Evolutionary conservation across 306 rosid genomes (phyloP), one percentile per base, ranked within the genome.

Genomic region (Hylodesmum podocarpum): DNA sequence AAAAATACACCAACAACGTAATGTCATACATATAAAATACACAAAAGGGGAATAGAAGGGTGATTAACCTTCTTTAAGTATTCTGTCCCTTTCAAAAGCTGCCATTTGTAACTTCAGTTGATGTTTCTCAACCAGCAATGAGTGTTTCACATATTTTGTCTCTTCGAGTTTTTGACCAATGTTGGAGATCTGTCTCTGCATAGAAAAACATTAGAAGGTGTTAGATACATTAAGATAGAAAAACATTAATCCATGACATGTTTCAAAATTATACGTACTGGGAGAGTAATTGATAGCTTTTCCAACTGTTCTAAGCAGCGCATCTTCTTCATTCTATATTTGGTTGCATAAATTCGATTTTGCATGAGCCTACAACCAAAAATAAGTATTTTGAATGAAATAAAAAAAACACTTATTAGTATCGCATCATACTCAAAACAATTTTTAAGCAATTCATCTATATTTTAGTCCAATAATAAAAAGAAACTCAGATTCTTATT

Each of bases 1-100:
- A n/a, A n/a, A n/a, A n/a, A n/a, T n/a, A n/a, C n/a, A n/a, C n/a
- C n/a, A n/a, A n/a, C 16, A 47, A 7, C 4, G 49, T 4, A 63
- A 0, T 46, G 40, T 5, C 25, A 62, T 1, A 36, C 0, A 49
- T 0, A 21, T 7, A 22, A 34, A 8, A 10, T 2, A 57, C 37
- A 25, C 11, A 58, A 57, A 54, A 24, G 25, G 8, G 28, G 28
- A 34, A n/a, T n/a, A 15, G 8, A 8, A 34, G 13, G 28, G 5
- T 62, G n/a, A n/a, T n/a, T n/a, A 49, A 90, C 95, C 95, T 19
- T 87, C 86, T 82, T 25, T 76, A 3, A 51, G 9, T 19, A 76
- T 14, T 34, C 40, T 57, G 6, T 72, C 57, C 6, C 12, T 62
- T 6, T 71, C 51, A 70, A 5, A 65, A 80, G 36, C 50, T 31